Evolutionary conservation across 2,329 filamentous ascomycete genomes (phyloP).

Genomic region (Ceratocystis alfenasii): DNA sequence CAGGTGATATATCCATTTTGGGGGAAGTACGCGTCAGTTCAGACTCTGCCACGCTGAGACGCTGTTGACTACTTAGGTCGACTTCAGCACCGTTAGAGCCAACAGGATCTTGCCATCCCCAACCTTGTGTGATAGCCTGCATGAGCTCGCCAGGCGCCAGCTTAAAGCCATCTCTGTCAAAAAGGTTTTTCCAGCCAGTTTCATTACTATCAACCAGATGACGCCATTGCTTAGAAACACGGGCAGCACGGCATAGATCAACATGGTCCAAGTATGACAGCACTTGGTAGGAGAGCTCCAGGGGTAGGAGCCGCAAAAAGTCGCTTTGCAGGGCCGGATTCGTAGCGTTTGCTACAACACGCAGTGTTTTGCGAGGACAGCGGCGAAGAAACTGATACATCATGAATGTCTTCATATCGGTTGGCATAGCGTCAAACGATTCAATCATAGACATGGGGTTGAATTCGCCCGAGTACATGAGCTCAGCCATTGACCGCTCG

Average conservation of each 20-base stretch:
- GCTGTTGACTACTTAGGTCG: slow-evolving; percentile 55
- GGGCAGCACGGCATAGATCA: slow-evolving; percentile 79
- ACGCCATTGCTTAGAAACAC: slow-evolving; percentile 90
- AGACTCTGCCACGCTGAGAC: slow-evolving; percentile 41
- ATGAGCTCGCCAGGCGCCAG: slow-evolving; percentile 73
- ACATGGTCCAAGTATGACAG: slow-evolving; percentile 74
- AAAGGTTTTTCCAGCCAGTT: slow-evolving; percentile 85
- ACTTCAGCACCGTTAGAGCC: slow-evolving; percentile 64
- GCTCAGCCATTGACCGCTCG: neutral
- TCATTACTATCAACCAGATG: slow-evolving; percentile 85
- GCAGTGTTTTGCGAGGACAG: slow-evolving; percentile 76
- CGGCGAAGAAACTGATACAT: slow-evolving; percentile 91
- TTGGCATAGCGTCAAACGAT: slow-evolving; percentile 79
- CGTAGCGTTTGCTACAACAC: slow-evolving; percentile 79
- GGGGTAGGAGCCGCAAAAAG: slow-evolving; percentile 70
- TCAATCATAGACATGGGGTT: slow-evolving; percentile 81
- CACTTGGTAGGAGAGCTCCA: slow-evolving; percentile 78
- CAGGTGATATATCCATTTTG: slow-evolving; percentile 20
- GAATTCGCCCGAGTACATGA: slow-evolving; percentile 37
- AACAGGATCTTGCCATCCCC: slow-evolving; percentile 91
- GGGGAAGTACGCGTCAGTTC: slow-evolving; percentile 30
- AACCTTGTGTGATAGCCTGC: slow-evolving; percentile 77
- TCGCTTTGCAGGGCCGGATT: slow-evolving; percentile 93
- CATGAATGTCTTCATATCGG: slow-evolving; percentile 85
- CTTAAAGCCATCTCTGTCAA: slow-evolving; percentile 71